Evolutionary conservation across 2,329 filamentous ascomycete genomes (phyloP), one percentile per base, ranked within the genome.

Genomic region (Anisogramma anomala): DNA sequence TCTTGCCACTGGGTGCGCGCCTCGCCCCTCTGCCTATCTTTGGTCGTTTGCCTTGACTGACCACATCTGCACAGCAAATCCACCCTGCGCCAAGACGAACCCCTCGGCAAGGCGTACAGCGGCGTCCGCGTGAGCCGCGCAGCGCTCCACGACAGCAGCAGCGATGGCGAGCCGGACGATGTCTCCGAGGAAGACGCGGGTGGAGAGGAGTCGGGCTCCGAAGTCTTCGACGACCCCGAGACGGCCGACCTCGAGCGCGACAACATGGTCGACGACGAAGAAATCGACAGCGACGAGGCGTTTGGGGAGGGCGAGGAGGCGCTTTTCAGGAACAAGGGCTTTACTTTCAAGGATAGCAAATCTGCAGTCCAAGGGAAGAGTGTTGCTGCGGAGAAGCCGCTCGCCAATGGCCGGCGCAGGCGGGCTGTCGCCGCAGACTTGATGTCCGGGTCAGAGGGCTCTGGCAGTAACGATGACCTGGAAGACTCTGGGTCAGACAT

Each of bases 231-330:
- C 49, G 71, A 80, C 49, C 74, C 73, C 0, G 72, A 78, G 11
- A 59, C 61, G 2, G 68, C 67, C 0, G 66, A 79, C 45, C 58
- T 79, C 8, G 67, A 69, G 35, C 62, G 63, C 30, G 73, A 77
- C 39, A 63, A 68, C 3, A 65, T 65, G n/a, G 64, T 66, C 42
- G 71, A 74, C 32, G 77, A 77, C 44, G 62, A 58, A 20, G 75
- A 80, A 49, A 79, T 80, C 43, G 68, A 73, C 36, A 79, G 75
- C 52, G 75, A 80, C 42, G 62, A 72, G 26, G 89, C 86, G 0
- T 79, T 96, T 55, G 84, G 79, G 3, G 79, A 83, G 41, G 91
- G 84, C 50, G 89, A 96, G 52, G 80, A 85, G 50, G 86, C 93
- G 58, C 73, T 72, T 38, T 86, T 94, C 53, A 78, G 82, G 31